These are phyloP conservation scores for Colletotrichum sp. DNA, from an alignment of 2,329 filamentous ascomycete genomes.

Conservation along the genomic window DNA sequence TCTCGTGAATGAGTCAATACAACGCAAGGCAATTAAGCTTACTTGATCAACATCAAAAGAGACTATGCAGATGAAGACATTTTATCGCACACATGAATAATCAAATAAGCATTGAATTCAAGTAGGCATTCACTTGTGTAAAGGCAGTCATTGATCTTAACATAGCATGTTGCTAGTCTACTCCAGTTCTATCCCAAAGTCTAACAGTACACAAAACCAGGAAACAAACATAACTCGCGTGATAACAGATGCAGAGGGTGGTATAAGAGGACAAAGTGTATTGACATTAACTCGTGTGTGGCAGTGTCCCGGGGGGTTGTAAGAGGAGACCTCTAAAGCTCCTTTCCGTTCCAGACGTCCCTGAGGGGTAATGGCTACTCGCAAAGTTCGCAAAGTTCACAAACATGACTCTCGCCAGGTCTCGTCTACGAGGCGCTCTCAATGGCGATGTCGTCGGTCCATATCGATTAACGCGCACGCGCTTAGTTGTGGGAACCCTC, in stretches of 20 bases:
- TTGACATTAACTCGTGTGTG: constrained; percentile 10
- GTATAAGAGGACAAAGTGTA: constrained; percentile 8
- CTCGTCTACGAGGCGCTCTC: neutral
- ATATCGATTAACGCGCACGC: neutral
- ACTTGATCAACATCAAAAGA: neutral
- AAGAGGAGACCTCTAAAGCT: constrained; percentile 11
- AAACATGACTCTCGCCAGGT: neutral
- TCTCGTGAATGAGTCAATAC: neutral
- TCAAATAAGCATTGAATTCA: neutral
- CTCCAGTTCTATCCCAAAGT: neutral
- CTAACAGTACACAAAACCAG: neutral
- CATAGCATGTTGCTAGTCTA: neutral
- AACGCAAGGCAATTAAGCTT: neutral
- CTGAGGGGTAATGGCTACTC: neutral
- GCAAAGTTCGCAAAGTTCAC: constrained; percentile 1
- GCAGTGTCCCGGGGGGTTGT: constrained; percentile 1
- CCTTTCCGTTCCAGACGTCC: constrained; percentile 16
- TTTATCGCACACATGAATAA: neutral
- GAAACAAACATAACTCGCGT: constrained; percentile 7
- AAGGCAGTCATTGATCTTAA: neutral
- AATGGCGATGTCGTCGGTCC: neutral
- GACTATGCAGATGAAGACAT: neutral
- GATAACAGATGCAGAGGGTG: neutral
- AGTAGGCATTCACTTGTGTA: neutral
- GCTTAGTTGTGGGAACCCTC: constrained; percentile 25